phyloP scores from a whole-genome alignment of 768 basidiomycete genomes.

The Leccinellum luteum region DNA sequence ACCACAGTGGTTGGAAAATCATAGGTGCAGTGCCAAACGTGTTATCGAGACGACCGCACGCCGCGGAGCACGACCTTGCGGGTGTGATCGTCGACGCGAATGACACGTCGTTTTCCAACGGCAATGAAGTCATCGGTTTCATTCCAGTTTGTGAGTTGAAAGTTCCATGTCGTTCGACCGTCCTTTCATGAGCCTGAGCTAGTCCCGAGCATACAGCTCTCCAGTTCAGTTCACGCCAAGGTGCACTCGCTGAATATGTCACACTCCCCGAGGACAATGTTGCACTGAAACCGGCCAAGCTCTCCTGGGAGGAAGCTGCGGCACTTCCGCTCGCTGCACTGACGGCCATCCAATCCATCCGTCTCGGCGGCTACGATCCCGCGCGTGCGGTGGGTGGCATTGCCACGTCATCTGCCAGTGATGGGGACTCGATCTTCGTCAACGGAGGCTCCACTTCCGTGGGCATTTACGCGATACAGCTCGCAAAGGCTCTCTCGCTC shows the following conservation, averaged over 20 bases:
- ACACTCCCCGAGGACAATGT: constrained; percentile 34
- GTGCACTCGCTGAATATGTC: constrained; percentile 58
- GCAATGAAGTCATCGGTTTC: constrained; percentile 65
- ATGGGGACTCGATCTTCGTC: constrained; percentile 56
- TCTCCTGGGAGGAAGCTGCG: constrained; percentile 57
- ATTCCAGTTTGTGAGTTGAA: constrained; percentile 37
- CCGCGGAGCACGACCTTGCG: constrained; percentile 61
- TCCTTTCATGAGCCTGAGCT: not conserved
- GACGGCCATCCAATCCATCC: constrained; percentile 59
- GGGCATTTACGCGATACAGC: constrained; percentile 68
- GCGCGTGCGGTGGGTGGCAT: not conserved
- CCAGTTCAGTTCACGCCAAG: constrained; percentile 42
- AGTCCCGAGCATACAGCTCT: constrained; percentile 13
- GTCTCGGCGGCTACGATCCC: constrained; percentile 48
- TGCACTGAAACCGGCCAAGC: constrained; percentile 38
- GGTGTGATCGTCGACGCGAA: constrained; percentile 60
- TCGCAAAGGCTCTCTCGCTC: constrained; percentile 65
- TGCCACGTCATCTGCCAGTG: not conserved
- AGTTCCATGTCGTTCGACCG: not conserved
- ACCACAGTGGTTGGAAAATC: constrained; percentile 55
- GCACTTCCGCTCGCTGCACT: constrained; percentile 56
- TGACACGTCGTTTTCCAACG: constrained; percentile 48
- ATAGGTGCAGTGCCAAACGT: constrained; percentile 49
- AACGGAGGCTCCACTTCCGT: constrained; percentile 71
- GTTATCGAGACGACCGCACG: constrained; percentile 45